A percentile compares a stretch with the other conserved stretches of the same genome.
phyloP scores from a whole-genome alignment of 805 yeast genomes.

The Zygoascus flipseniorum region DNA sequence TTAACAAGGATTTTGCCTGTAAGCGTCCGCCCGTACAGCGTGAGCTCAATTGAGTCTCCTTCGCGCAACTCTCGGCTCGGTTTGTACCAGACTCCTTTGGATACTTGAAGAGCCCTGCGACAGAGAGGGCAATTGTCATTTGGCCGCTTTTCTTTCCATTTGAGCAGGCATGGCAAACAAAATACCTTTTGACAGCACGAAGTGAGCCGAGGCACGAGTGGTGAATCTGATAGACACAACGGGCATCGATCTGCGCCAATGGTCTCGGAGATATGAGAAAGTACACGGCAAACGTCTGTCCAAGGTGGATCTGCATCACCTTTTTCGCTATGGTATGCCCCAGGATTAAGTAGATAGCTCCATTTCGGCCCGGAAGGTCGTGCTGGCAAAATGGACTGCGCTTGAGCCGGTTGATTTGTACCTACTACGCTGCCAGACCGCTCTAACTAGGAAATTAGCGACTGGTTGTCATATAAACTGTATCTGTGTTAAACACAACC shows the following conservation, averaged over 20 bases:
- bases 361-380: slow-evolving; percentile 4
- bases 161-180: slow-evolving; percentile 8
- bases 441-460: too few species aligned
- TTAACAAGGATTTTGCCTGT: not conserved
- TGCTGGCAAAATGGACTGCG: not conserved
- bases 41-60: not conserved
- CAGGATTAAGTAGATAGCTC: slow-evolving; percentile 5
- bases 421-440: not conserved
- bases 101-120: slow-evolving; percentile 1
- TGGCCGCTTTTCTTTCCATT: slow-evolving; percentile 1
- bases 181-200: slow-evolving; percentile 9
- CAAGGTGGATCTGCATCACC: slow-evolving; percentile 3
- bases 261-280: not conserved
- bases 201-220: slow-evolving; percentile 9
- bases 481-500: not conserved
- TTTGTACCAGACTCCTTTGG: slow-evolving; percentile 3
- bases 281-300: not conserved
- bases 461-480: not conserved
- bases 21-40: not conserved
- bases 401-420: not conserved
- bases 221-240: slow-evolving; percentile 10
- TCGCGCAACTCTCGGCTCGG: not conserved
- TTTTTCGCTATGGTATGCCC: not conserved
- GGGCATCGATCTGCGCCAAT: slow-evolving; percentile 12
- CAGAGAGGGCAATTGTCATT: slow-evolving; percentile 9